These are phyloP conservation scores for Hyphopichia khmerensis DNA, from an alignment of 1,139 yeast genomes.

Conservation along the genomic window DNA sequence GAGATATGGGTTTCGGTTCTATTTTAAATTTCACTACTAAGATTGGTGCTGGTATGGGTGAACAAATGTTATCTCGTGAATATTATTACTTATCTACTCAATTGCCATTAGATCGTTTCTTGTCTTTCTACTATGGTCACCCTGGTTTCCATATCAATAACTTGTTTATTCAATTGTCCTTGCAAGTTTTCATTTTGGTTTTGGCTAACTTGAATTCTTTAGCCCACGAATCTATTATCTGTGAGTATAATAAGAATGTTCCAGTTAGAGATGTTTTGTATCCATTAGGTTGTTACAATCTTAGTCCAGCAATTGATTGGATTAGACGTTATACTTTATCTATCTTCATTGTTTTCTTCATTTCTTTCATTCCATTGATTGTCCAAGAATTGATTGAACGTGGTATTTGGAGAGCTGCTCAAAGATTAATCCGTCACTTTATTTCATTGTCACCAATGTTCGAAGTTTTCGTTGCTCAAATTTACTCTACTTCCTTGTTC, in stretches of 20 bases:
- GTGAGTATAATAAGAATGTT: constrained; percentile 77
- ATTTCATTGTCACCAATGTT: constrained; percentile 92
- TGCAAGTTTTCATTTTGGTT: constrained; percentile 89
- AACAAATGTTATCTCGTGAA: constrained; percentile 97
- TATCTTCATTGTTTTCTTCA: constrained; percentile 97
- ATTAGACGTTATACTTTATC: constrained; percentile 95
- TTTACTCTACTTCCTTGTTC: constrained; percentile 85
- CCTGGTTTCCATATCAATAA: constrained; percentile 99
- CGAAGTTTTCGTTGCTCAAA: constrained; percentile 98
- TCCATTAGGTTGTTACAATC: constrained; percentile 94
- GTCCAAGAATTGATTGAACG: constrained; percentile 97
- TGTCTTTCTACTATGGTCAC: constrained; percentile 97
- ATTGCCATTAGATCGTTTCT: constrained; percentile 93
- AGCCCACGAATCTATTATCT: constrained; percentile 85
- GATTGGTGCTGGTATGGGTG: constrained; percentile 99
- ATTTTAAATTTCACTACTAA: constrained; percentile 97
- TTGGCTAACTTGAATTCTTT: constrained; percentile 88
- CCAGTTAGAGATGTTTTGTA: constrained; percentile 83
- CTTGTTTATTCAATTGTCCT: constrained; percentile 90
- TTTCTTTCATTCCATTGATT: constrained; percentile 91
- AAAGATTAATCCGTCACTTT: constrained; percentile 88
- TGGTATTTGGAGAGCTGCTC: constrained; percentile 94
- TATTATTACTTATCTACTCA: constrained; percentile 97
- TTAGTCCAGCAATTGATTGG: constrained; percentile 92
- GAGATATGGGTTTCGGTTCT: constrained; percentile 99